Evolutionary conservation across 2,329 filamentous ascomycete species (phyloP).

Genomic region (Celoporthe dispersa): DNA sequence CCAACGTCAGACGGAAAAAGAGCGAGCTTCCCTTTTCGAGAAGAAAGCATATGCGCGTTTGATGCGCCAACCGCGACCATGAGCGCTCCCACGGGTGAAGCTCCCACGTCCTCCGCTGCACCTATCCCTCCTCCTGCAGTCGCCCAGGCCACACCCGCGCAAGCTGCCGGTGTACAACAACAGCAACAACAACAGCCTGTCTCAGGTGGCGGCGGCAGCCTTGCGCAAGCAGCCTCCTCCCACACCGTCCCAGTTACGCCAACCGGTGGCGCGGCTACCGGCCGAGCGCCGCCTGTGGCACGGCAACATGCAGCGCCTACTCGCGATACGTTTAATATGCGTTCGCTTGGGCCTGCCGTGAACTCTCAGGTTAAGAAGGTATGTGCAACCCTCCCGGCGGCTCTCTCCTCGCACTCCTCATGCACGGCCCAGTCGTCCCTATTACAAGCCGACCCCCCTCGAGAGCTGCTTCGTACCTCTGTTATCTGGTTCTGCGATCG

Average conservation of each 20-base stretch:
- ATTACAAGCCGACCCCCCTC: not conserved
- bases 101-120: slow-evolving; percentile 25
- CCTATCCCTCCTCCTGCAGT: slow-evolving; percentile 17
- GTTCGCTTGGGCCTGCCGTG: slow-evolving; percentile 69
- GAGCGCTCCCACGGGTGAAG: slow-evolving; percentile 29
- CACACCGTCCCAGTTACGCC: slow-evolving; percentile 25
- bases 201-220: slow-evolving; percentile 14
- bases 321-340: slow-evolving; percentile 62
- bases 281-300: slow-evolving; percentile 30
- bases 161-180: slow-evolving; percentile 6
- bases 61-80: slow-evolving; percentile 29
- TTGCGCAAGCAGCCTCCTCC: slow-evolving; percentile 20
- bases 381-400: slow-evolving; percentile 38
- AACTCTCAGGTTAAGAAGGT: slow-evolving; percentile 73
- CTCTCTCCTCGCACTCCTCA: not conserved
- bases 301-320: slow-evolving; percentile 34
- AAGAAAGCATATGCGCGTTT: slow-evolving; percentile 22
- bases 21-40: not conserved
- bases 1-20: not conserved
- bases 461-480: not conserved
- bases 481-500: not conserved
- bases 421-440: not conserved
- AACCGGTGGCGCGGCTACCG: slow-evolving; percentile 14
- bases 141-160: not conserved
- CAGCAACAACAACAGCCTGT: slow-evolving; percentile 1